Evolutionary conservation across 345 rosid genomes (phyloP).

Genomic region (Hypericum perforatum): DNA sequence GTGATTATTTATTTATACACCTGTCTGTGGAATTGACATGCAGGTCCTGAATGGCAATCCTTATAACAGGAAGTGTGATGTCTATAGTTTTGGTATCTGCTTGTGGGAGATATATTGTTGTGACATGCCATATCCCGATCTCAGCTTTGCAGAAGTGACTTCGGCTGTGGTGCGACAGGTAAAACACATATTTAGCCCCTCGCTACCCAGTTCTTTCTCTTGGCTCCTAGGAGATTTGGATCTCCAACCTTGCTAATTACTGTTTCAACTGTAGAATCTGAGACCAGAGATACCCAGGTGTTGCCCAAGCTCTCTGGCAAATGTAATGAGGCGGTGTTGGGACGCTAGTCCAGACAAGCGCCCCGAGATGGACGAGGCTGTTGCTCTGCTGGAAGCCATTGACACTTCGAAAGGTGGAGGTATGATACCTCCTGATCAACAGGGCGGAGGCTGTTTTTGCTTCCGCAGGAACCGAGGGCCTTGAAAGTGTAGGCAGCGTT

Average conservation of each 20-base stretch:
- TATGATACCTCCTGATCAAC: conserved; percentile 85
- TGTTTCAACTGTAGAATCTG: conserved; percentile 12
- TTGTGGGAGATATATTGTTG: conserved; percentile 98
- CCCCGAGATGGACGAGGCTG: conserved; percentile 94
- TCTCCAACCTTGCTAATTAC: neutral
- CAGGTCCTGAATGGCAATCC: conserved; percentile 97
- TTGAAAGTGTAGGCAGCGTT: conserved; percentile 21
- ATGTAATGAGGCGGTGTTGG: conserved; percentile 95
- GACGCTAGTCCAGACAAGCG: conserved; percentile 89
- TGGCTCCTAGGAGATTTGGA: neutral
- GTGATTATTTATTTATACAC: neutral
- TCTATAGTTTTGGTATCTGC: conserved; percentile 93
- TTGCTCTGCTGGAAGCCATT: conserved; percentile 68
- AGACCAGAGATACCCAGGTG: conserved; percentile 98
- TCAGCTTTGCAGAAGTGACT: conserved; percentile 90
- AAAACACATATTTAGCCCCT: neutral
- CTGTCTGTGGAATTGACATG: conserved; percentile 16
- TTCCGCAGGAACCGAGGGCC: conserved; percentile 72
- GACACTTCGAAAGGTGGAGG: conserved; percentile 96
- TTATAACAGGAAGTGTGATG: conserved; percentile 93
- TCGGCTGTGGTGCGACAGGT: conserved; percentile 98
- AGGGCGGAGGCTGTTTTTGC: conserved; percentile 74
- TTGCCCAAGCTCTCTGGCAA: conserved; percentile 78
- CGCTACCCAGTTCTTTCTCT: neutral
- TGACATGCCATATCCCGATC: conserved; percentile 97